Conservation (phyloP, 805 yeast species). For the Barnettozyma sp. region DNA sequence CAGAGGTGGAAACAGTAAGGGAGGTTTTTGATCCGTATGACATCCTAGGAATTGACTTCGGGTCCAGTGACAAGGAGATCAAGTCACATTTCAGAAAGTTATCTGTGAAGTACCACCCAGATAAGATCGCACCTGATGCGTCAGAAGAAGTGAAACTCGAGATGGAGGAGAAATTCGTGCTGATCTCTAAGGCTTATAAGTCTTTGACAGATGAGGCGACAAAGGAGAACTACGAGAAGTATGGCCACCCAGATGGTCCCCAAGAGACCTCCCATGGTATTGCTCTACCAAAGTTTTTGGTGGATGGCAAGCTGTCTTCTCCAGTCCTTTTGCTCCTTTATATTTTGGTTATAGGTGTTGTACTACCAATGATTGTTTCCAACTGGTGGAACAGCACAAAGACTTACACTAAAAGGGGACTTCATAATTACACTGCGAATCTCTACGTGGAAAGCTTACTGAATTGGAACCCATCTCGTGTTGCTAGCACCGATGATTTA, state of each 20-base stretch:
- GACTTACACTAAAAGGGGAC: conserved; percentile 72
- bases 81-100: conserved; percentile 80
- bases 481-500: conserved; percentile 50
- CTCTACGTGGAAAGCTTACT: conserved; percentile 62
- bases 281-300: conserved; percentile 86
- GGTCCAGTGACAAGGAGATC: conserved; percentile 70
- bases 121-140: conserved; percentile 62
- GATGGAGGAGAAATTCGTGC: conserved; percentile 71
- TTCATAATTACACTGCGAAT: conserved; percentile 80
- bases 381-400: conserved; percentile 87
- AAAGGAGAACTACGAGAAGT: conserved; percentile 72
- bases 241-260: conserved; percentile 98
- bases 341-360: conserved; percentile 63
- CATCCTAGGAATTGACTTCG: conserved; percentile 62
- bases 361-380: conserved; percentile 76
- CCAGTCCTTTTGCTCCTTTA: conserved; percentile 58
- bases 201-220: conserved; percentile 87
- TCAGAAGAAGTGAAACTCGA: conserved; percentile 43
- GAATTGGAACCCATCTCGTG: conserved; percentile 65
- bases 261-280: conserved; percentile 87
- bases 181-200: conserved; percentile 86
- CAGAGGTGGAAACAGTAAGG: conserved; percentile 34
- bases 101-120: conserved; percentile 89
- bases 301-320: conserved; percentile 67
- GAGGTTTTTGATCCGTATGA: conserved; percentile 85